phyloP scores from a whole-genome alignment of 495 filamentous ascomycete species.

The Podospora sp. region DNA sequence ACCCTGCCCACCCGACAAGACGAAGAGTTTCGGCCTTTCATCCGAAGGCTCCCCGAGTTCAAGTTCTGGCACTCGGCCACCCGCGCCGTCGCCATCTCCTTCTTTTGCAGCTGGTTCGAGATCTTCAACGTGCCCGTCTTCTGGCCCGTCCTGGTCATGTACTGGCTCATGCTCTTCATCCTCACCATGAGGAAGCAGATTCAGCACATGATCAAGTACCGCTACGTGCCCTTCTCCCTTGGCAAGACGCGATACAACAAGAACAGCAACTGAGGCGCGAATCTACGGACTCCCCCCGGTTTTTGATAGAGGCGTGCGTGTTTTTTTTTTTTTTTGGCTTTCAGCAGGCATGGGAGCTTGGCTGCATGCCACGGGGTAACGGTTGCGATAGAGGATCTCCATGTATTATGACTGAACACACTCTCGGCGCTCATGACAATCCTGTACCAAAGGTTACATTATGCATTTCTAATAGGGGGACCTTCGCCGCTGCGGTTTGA shows the following conservation, averaged over 20 bases:
- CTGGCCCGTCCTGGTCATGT: constrained; percentile 97
- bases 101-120: constrained; percentile 87
- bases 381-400: constrained; percentile 18
- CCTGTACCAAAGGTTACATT: constrained; percentile 21
- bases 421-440: constrained; percentile 26
- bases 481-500: constrained; percentile 19
- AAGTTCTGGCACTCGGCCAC: constrained; percentile 99
- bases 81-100: constrained; percentile 79
- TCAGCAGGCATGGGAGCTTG: not conserved
- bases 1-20: constrained; percentile 89
- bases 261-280: constrained; percentile 46
- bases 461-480: constrained; percentile 22
- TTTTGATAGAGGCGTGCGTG: constrained; percentile 9
- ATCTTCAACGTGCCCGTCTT: constrained; percentile 97
- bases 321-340: constrained; percentile 6
- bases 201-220: constrained; percentile 99
- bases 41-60: constrained; percentile 94
- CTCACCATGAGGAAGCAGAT: constrained; percentile 98
- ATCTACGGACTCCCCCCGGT: too few relatives aligned
- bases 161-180: constrained; percentile 95
- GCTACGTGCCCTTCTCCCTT: constrained; percentile 93
- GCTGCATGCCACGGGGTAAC: not conserved
- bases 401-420: constrained; percentile 27
- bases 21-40: constrained; percentile 97
- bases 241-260: constrained; percentile 83